phyloP scores from a whole-genome alignment of 345 rosid genomes.

The Viola odorata region DNA sequence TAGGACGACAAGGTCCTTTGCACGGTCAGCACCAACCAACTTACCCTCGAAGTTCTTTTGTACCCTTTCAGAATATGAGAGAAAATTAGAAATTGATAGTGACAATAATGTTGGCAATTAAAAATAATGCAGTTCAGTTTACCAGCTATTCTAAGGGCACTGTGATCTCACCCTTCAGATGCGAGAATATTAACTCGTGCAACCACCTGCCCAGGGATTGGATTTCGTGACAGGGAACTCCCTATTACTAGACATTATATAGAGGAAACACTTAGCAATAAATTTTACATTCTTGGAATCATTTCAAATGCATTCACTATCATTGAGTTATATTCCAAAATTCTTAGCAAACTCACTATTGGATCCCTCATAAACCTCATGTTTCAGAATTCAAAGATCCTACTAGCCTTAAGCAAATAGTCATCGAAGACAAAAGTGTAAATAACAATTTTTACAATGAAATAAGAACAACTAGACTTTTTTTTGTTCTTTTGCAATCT shows the following conservation, averaged over 20 bases:
- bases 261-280: neutral
- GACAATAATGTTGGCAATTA: neutral
- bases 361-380: neutral
- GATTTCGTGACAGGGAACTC: slow-evolving; percentile 83
- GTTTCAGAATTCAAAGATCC: neutral
- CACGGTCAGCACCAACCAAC: slow-evolving; percentile 85
- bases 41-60: slow-evolving; percentile 91
- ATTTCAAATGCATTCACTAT: slow-evolving; percentile 1
- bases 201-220: slow-evolving; percentile 70
- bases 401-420: neutral
- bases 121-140: slow-evolving; percentile 21
- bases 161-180: slow-evolving; percentile 75
- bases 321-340: neutral
- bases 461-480: neutral
- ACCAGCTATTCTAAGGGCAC: slow-evolving; percentile 22
- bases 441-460: neutral
- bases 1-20: slow-evolving; percentile 92
- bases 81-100: slow-evolving; percentile 2
- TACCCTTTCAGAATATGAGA: slow-evolving; percentile 41
- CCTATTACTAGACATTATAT: slow-evolving; percentile 58
- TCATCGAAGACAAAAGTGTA: neutral
- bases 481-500: neutral
- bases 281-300: slow-evolving; percentile 2
- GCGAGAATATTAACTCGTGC: slow-evolving; percentile 88
- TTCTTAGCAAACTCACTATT: neutral